Base-by-base conservation (phyloP, 176 grass and related monocot genomes). In the Carex kokanica region DNA sequence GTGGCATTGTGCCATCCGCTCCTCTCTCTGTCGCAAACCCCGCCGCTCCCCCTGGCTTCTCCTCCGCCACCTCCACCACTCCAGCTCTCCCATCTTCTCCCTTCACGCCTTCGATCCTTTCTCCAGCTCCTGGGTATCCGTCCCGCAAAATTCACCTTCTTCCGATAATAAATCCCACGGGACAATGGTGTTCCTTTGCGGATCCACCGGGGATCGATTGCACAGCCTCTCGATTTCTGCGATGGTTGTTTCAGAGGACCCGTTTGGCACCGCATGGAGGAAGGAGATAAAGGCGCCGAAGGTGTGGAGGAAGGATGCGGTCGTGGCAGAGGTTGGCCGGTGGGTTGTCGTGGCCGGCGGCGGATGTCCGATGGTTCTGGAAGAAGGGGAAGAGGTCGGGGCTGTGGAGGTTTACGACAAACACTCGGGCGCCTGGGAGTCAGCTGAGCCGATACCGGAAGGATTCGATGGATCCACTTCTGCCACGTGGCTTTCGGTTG, bases 301-400 rank as follows among this genome's bases (percentile, higher is more conserved):
- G 74, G 81, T 88, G 61, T 93, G 93, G 93, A 91, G 96, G 55
- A 79, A 86, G 29, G 88, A 95, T 61, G 90, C 96, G 2, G 91
- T 95, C 47, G 31, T 95, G 55, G 93, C 95, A 3, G 80, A 88
- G 3, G 87, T 95, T 7, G 95, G 91, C 0, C 81, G 60, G 51
- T 89, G 86, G 83, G 52, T 98, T 17, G 87, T 94, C 6, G 90
- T 88, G 18, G 83, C 92, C 5, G 95, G 92, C 59, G 95, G 95
- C 23, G 91, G 90, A 61, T 93, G 90, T 74, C 16, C 84, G 9
- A 86, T 98, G n/a, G 90, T 84, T 23, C 90, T 95, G 17, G 86
- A 25, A 2, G 89, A 89, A 0, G 88, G 83, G 49, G 91, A 93
- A 43, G 82, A 89, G 79, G 68, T 61, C 0, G 78, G 86, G 1